phyloP scores from a whole-genome alignment of 2,329 filamentous ascomycete genomes.

The Aspergillus sp. region DNA sequence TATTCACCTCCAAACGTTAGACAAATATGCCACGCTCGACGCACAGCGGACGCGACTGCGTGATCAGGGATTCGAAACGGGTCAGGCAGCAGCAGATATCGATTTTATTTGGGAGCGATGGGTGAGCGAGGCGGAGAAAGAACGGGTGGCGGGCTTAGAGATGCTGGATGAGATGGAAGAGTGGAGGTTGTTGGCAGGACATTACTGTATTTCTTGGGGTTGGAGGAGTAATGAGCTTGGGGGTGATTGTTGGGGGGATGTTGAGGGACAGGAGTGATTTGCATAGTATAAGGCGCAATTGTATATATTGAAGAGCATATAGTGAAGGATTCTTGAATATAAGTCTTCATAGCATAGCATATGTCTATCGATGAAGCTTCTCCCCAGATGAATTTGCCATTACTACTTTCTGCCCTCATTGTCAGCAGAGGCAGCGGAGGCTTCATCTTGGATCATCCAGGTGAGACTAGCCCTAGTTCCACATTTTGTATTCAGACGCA shows the following conservation, averaged over 20 bases:
- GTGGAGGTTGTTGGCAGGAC: slow-evolving; percentile 74
- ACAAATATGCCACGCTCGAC: slow-evolving; percentile 58
- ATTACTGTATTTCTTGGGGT: slow-evolving; percentile 88
- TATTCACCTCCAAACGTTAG: slow-evolving; percentile 76
- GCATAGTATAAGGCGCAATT: too few species aligned
- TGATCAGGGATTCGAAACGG: slow-evolving; percentile 55
- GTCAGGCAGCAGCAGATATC: slow-evolving; percentile 52
- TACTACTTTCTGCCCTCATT: too few species aligned
- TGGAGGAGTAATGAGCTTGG: slow-evolving; percentile 50
- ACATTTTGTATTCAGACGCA: too few species aligned
- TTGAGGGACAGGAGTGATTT: slow-evolving; percentile 19
- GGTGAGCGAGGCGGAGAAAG: slow-evolving; percentile 63
- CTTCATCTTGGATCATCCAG: too few species aligned
- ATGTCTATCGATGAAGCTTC: too few species aligned
- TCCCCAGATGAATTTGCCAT: too few species aligned
- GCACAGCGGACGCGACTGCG: slow-evolving; percentile 62
- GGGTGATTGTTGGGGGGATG: slow-evolving; percentile 23
- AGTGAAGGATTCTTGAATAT: too few species aligned
- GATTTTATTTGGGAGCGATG: slow-evolving; percentile 69
- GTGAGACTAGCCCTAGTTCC: too few species aligned
- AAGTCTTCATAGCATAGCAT: too few species aligned
- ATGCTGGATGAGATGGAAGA: slow-evolving; percentile 94
- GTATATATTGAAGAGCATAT: too few species aligned
- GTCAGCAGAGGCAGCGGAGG: too few species aligned
- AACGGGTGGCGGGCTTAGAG: slow-evolving; percentile 69